Evolutionary conservation across 148 eudicot genomes (phyloP).

Genomic region (Silene latifolia): DNA sequence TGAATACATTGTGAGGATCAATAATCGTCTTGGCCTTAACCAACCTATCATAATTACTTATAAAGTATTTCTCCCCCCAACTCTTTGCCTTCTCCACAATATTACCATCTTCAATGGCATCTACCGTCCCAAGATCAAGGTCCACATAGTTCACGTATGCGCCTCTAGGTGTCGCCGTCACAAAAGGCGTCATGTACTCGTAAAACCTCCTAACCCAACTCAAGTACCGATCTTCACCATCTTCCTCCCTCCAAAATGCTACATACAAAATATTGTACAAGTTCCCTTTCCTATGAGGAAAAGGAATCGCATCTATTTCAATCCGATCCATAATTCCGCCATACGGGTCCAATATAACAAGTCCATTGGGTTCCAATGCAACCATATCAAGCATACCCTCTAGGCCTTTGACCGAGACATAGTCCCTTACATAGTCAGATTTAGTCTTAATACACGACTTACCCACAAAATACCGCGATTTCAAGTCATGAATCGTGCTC

Average conservation of each 20-base stretch:
- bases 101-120: neutral
- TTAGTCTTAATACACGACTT: slow-evolving; percentile 26
- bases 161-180: slow-evolving; percentile 37
- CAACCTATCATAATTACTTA: slow-evolving; percentile 31
- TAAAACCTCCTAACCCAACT: slow-evolving; percentile 32
- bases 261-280: slow-evolving; percentile 30
- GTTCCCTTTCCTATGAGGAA: slow-evolving; percentile 51
- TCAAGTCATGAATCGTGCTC: slow-evolving; percentile 21
- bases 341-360: slow-evolving; percentile 33
- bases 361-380: slow-evolving; percentile 28
- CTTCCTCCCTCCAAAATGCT: slow-evolving; percentile 26
- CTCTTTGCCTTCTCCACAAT: slow-evolving; percentile 17
- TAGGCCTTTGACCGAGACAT: slow-evolving; percentile 20
- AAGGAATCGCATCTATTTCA: slow-evolving; percentile 35
- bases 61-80: slow-evolving; percentile 35
- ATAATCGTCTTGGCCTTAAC: slow-evolving; percentile 29
- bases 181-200: slow-evolving; percentile 35
- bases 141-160: slow-evolving; percentile 50
- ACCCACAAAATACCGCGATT: slow-evolving; percentile 11
- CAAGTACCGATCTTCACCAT: slow-evolving; percentile 16
- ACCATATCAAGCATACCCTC: slow-evolving; percentile 17
- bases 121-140: slow-evolving; percentile 38
- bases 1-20: slow-evolving; percentile 34
- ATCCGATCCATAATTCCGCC: slow-evolving; percentile 48
- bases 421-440: slow-evolving; percentile 34